These are phyloP conservation scores for Zea mays DNA, from an alignment of 176 grass and related monocot species.

Conservation along the genomic window Zm-B73-REFERENCE-NAM-5.0 NC_050103.1:153735001-153735500, in stretches of 20 bases:
- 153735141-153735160: constrained; percentile 77
- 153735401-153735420: not conserved
- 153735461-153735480: too few relatives aligned
- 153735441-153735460: too few relatives aligned
- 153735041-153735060: constrained; percentile 92
- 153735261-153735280: too few relatives aligned
- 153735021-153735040: constrained; percentile 88
- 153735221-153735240: not conserved
- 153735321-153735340: not conserved
- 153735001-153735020: constrained; percentile 56
- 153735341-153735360: not conserved
- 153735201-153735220: not conserved
- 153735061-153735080: constrained; percentile 65
- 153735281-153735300: not conserved
- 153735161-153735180: constrained; percentile 42
- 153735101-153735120: constrained; percentile 88
- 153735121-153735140: constrained; percentile 93
- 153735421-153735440: not conserved
- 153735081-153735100: constrained; percentile 80
- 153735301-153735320: not conserved
- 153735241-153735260: too few relatives aligned
- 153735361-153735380: too few relatives aligned
- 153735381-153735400: not conserved
- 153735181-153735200: not conserved
- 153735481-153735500: too few relatives aligned